Conservation (phyloP, 345 rosid species). For the Schrenkiella parvula region DNA sequence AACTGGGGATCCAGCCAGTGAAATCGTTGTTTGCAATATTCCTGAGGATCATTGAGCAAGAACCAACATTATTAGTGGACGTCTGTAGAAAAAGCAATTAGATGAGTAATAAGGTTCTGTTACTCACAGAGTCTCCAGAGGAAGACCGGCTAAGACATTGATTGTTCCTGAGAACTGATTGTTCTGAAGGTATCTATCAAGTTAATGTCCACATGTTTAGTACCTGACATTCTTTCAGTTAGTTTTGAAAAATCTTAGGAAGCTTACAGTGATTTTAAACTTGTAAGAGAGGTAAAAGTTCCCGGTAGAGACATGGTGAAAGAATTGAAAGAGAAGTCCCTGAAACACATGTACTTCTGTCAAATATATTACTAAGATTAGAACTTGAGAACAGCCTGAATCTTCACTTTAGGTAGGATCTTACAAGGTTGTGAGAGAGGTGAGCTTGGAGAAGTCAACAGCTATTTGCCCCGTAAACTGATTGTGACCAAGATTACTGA, state of each 20-base stretch:
- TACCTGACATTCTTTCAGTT: background rate
- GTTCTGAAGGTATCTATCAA: constrained; percentile 74
- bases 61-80: constrained; percentile 2
- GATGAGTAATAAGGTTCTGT: constrained; percentile 1
- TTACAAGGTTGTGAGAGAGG: constrained; percentile 76
- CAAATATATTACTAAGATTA: background rate
- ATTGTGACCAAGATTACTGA: constrained; percentile 81
- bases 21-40: constrained; percentile 70
- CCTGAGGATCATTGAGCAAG: constrained; percentile 35
- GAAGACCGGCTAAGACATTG: constrained; percentile 75
- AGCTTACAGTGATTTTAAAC: constrained; percentile 55
- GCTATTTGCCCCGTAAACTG: constrained; percentile 52
- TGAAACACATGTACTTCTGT: constrained; percentile 34
- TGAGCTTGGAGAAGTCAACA: constrained; percentile 62
- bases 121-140: constrained; percentile 82
- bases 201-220: constrained; percentile 9
- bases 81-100: background rate
- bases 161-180: constrained; percentile 87
- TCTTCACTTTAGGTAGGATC: constrained; percentile 31
- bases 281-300: constrained; percentile 58
- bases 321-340: constrained; percentile 83
- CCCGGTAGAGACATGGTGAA: constrained; percentile 58
- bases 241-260: constrained; percentile 45
- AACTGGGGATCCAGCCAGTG: constrained; percentile 88
- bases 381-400: background rate